Evolutionary conservation across 2,329 filamentous ascomycete species (phyloP).

Genomic region (Colletotrichum chrysophilum): DNA sequence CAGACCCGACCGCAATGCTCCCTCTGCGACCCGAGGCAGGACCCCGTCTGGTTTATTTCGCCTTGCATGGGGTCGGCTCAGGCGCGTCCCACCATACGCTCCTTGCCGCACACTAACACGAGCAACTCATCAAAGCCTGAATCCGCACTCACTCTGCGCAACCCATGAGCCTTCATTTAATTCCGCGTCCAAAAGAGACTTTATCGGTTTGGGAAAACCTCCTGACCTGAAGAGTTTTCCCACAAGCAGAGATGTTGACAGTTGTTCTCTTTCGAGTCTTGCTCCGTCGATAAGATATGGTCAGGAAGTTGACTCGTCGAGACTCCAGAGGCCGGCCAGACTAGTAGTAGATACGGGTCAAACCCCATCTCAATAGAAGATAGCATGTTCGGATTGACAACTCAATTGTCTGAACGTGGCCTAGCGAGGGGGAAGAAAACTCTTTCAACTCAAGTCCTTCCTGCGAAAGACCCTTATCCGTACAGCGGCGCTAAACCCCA

Average conservation of each 20-base stretch:
- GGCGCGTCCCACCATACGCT: neutral
- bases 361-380: neutral
- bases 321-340: neutral
- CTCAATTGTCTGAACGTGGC: neutral
- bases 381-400: neutral
- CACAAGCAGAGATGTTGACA: neutral
- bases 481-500: neutral
- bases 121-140: slow-evolving; percentile 7
- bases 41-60: slow-evolving; percentile 12
- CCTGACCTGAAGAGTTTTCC: neutral
- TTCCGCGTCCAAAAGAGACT: neutral
- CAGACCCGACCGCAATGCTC: neutral
- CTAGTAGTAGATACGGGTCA: neutral
- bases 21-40: slow-evolving; percentile 2
- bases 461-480: neutral
- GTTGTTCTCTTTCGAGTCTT: neutral
- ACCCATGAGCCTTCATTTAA: neutral
- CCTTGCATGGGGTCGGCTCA: neutral
- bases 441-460: neutral
- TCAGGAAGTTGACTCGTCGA: neutral
- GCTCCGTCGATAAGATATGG: neutral
- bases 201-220: neutral
- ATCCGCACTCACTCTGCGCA: neutral
- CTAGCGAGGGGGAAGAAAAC: neutral
- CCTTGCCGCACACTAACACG: slow-evolving; percentile 4